Conservation (phyloP, 1,284 basidiomycete species). For the Moesziomyces antarcticus region DNA sequence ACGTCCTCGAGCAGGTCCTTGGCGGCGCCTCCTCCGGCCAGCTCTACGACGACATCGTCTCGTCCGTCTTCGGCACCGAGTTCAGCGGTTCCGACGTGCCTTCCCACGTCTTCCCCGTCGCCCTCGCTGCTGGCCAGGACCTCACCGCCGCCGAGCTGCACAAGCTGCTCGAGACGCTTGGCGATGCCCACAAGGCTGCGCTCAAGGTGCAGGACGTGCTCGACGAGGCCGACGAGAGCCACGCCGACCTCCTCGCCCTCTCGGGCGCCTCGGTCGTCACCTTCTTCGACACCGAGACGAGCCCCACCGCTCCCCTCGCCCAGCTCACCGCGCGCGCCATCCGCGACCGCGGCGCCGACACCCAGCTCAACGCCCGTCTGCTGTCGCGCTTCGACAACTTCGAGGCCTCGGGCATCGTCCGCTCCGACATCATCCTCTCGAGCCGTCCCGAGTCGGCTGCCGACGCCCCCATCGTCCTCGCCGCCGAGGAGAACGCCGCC, state of each 20-base stretch:
- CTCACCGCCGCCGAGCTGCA: conserved; percentile 50
- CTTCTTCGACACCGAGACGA: conserved; percentile 63
- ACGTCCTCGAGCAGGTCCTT: conserved; percentile 63
- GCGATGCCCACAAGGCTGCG: conserved; percentile 24
- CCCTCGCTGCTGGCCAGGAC: conserved; percentile 51
- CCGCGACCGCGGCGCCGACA: conserved; percentile 45
- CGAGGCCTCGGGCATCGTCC: conserved; percentile 58
- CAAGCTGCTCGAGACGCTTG: conserved; percentile 50
- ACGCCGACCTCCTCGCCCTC: conserved; percentile 52
- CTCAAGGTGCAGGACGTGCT: conserved; percentile 47
- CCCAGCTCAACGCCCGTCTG: conserved; percentile 55
- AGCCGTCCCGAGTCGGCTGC: conserved; percentile 46
- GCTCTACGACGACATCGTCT: conserved; percentile 60
- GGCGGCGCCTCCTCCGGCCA: conserved; percentile 42
- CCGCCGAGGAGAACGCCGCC: conserved; percentile 50
- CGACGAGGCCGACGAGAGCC: conserved; percentile 38
- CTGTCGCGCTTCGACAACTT: conserved; percentile 66
- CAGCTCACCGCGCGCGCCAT: conserved; percentile 56
- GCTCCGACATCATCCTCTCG: conserved; percentile 59
- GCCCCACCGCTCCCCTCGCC: conserved; percentile 54
- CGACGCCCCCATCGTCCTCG: conserved; percentile 58
- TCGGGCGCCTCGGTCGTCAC: conserved; percentile 55
- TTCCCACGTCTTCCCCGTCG: conserved; percentile 48
- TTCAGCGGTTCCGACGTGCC: conserved; percentile 38
- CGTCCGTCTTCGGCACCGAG: conserved; percentile 43